Conservation (phyloP, 805 yeast species). For the Schizosaccharomyces cryophilus region DNA sequence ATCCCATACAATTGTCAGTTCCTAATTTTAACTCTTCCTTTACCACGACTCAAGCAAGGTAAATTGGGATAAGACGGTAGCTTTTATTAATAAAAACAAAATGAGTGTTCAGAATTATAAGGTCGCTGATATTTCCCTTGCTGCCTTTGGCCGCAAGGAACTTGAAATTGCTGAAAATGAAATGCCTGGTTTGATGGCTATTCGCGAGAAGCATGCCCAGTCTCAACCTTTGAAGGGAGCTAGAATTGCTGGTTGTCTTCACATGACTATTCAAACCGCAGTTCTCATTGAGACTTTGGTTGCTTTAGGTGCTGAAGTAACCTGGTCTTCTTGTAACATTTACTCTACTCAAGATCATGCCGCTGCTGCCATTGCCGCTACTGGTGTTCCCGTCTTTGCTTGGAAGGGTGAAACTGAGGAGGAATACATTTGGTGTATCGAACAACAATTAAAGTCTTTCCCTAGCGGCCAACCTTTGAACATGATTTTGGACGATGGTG, state of each 20-base stretch:
- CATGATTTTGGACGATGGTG: slow-evolving; percentile 97
- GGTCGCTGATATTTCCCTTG: slow-evolving; percentile 92
- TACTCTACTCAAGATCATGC: slow-evolving; percentile 64
- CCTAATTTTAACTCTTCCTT: too few species aligned
- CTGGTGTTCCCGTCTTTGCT: slow-evolving; percentile 97
- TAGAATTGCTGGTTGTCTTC: slow-evolving; percentile 95
- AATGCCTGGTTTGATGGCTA: slow-evolving; percentile 98
- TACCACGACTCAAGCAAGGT: too few species aligned
- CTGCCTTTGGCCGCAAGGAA: slow-evolving; percentile 99
- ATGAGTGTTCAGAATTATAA: slow-evolving; percentile 54
- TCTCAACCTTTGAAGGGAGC: slow-evolving; percentile 95
- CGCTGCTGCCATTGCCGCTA: slow-evolving; percentile 94
- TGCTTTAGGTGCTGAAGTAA: slow-evolving; percentile 97
- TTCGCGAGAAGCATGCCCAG: slow-evolving; percentile 74
- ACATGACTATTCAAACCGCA: slow-evolving; percentile 98
- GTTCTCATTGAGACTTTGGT: slow-evolving; percentile 91
- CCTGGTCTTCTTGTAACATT: slow-evolving; percentile 98
- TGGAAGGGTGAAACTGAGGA: slow-evolving; percentile 99
- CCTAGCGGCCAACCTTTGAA: slow-evolving; percentile 85
- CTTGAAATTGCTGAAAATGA: slow-evolving; percentile 96
- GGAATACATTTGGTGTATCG: slow-evolving; percentile 97
- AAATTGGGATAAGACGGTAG: too few species aligned
- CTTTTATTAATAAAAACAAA: background rate
- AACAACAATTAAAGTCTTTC: slow-evolving; percentile 95
- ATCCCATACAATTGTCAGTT: too few species aligned